These are phyloP conservation scores for Microbotryum intermedium DNA, from an alignment of 1,284 basidiomycete genomes.

Conservation along the genomic window DNA sequence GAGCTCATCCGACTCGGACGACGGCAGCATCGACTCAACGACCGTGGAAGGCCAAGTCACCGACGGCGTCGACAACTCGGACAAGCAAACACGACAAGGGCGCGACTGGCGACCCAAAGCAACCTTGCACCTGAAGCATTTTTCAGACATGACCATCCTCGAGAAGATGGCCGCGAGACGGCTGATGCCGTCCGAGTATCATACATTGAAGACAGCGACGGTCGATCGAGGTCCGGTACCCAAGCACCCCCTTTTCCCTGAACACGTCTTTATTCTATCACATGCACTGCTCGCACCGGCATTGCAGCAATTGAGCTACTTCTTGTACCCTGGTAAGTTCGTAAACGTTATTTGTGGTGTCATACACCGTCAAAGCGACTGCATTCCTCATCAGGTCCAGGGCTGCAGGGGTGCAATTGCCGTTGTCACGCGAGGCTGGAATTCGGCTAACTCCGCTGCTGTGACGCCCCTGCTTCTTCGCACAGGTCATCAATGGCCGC, in stretches of 20 bases:
- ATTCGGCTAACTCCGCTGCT: no score
- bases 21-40: no score
- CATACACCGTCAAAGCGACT: neutral
- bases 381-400: neutral
- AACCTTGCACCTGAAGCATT: neutral
- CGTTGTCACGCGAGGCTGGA: no score
- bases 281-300: neutral
- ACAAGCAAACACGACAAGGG: no score
- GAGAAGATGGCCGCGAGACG: neutral
- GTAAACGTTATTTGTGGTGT: neutral
- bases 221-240: slow-evolving; percentile 1
- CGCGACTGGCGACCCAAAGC: neutral
- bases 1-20: neutral
- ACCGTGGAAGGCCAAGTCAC: no score
- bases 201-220: neutral
- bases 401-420: neutral
- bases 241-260: neutral
- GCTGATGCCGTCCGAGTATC: neutral
- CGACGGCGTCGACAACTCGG: neutral
- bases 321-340: neutral
- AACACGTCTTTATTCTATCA: neutral
- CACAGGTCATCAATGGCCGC: neutral
- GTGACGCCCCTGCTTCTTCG: neutral
- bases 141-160: neutral
- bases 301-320: neutral